Evolutionary conservation across 1,139 yeast species (phyloP).

Genomic region (Scheffersomyces illinoinensis): DNA sequence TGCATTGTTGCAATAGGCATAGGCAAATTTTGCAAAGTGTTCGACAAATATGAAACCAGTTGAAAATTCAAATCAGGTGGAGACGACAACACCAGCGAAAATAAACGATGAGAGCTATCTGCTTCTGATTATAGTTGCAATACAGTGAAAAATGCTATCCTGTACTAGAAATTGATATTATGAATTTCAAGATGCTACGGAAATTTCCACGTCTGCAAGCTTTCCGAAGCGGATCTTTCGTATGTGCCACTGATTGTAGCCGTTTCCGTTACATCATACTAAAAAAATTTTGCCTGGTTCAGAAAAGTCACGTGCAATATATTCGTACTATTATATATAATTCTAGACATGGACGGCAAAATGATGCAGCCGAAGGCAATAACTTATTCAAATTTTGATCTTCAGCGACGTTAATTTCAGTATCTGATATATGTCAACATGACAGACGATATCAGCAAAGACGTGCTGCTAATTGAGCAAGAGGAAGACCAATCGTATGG

Average conservation of each 20-base stretch:
- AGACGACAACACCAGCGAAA: neutral
- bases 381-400: neutral
- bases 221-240: neutral
- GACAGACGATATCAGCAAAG: neutral
- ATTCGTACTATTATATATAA: neutral
- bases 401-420: neutral
- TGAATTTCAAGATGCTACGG: neutral
- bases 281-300: neutral
- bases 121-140: neutral
- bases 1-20: neutral
- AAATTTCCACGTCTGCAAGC: neutral
- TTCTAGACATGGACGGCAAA: neutral
- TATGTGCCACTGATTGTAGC: neutral
- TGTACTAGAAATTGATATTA: neutral
- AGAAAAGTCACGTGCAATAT: neutral
- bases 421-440: neutral
- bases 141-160: no score
- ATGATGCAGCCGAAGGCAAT: neutral
- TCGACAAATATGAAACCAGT: neutral
- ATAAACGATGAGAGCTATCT: neutral
- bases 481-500: constrained; percentile 13
- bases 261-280: neutral
- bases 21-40: neutral
- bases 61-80: neutral
- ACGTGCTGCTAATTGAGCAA: neutral